phyloP scores from a whole-genome alignment of 2,329 filamentous ascomycete species.

The Penicillium sp. region DNA sequence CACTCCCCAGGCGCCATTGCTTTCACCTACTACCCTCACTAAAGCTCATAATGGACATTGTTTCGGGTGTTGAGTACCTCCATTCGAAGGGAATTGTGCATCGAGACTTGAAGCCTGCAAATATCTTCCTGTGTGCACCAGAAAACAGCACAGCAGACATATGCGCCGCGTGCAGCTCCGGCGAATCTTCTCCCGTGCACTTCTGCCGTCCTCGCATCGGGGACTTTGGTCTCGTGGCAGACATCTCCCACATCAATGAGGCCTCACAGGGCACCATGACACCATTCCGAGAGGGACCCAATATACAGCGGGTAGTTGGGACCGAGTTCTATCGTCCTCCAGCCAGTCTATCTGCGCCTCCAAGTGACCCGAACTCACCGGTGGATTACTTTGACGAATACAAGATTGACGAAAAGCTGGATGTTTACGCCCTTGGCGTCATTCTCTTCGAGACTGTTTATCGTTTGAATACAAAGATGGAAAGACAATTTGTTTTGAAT shows the following conservation, averaged over 20 bases:
- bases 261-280: conserved; percentile 20
- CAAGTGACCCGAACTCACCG: not conserved
- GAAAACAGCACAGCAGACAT: conserved; percentile 48
- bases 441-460: conserved; percentile 62
- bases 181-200: conserved; percentile 26
- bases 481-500: conserved; percentile 45
- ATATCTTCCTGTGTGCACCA: conserved; percentile 60
- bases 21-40: conserved; percentile 60
- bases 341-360: conserved; percentile 11
- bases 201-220: conserved; percentile 62
- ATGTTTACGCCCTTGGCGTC: conserved; percentile 62
- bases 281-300: conserved; percentile 19
- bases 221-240: conserved; percentile 65
- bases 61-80: conserved; percentile 64
- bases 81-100: conserved; percentile 62
- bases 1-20: conserved; percentile 52
- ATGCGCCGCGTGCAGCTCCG: conserved; percentile 47
- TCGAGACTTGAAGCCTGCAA: conserved; percentile 66
- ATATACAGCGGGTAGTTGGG: conserved; percentile 51
- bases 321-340: conserved; percentile 63
- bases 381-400: conserved; percentile 21
- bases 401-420: conserved; percentile 52
- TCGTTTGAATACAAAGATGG: conserved; percentile 52
- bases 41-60: conserved; percentile 56
- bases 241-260: conserved; percentile 46